Evolutionary conservation across 208 protist genomes (phyloP).

Genomic region (Crithidia acanthocephali): DNA sequence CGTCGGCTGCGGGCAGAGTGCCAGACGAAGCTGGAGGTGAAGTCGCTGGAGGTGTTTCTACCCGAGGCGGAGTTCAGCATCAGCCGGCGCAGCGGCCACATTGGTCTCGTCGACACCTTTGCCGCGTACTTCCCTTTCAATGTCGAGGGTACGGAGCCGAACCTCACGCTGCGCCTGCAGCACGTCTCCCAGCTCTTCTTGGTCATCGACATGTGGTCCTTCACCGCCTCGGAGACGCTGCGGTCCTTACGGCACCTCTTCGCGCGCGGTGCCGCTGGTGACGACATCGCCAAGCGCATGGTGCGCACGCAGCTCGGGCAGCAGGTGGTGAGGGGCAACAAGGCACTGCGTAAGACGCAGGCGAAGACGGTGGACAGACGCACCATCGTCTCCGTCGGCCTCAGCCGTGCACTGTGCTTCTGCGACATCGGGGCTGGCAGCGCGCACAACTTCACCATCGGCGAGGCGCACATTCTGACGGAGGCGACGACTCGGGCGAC

Average conservation of each 20-base stretch:
- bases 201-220: constrained; percentile 70
- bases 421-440: constrained; percentile 83
- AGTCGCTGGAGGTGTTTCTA: constrained; percentile 80
- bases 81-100: constrained; percentile 40
- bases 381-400: constrained; percentile 41
- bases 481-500: constrained; percentile 29
- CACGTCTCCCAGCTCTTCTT: constrained; percentile 78
- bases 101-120: constrained; percentile 39
- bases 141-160: constrained; percentile 54
- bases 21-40: constrained; percentile 88
- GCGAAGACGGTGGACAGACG: constrained; percentile 12
- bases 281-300: constrained; percentile 31
- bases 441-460: constrained; percentile 64
- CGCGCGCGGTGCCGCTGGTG: constrained; percentile 13
- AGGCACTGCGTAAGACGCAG: constrained; percentile 9
- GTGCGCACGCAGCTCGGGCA: constrained; percentile 9
- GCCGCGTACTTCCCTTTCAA: constrained; percentile 58
- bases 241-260: constrained; percentile 46
- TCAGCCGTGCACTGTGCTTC: constrained; percentile 48
- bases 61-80: constrained; percentile 55
- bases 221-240: constrained; percentile 34
- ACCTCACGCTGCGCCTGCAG: constrained; percentile 66
- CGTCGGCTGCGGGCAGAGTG: constrained; percentile 70
- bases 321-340: constrained; percentile 12
- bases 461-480: constrained; percentile 35